Evolutionary conservation across 306 rosid genomes (phyloP).

Genomic region (Mucuna pruriens): DNA sequence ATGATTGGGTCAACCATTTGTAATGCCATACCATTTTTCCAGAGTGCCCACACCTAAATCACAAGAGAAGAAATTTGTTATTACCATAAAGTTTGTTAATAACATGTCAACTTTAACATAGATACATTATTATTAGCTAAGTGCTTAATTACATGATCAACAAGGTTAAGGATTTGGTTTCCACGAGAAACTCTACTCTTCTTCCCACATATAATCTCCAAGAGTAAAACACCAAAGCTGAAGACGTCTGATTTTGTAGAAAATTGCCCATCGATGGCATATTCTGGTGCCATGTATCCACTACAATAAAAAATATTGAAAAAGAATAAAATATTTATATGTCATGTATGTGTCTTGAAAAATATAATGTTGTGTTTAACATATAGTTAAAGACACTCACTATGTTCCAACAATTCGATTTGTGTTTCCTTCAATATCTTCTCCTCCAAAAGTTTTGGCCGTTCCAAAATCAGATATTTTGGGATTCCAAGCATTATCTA

Average conservation of each 20-base stretch:
- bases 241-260: slow-evolving; percentile 36
- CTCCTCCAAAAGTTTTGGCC: slow-evolving; percentile 50
- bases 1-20: slow-evolving; percentile 41
- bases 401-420: slow-evolving; percentile 56
- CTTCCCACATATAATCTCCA: slow-evolving; percentile 51
- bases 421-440: slow-evolving; percentile 56
- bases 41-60: slow-evolving; percentile 51
- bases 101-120: background rate
- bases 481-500: slow-evolving; percentile 48
- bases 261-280: slow-evolving; percentile 40
- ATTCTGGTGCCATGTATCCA: slow-evolving; percentile 58
- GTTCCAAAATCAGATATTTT: slow-evolving; percentile 64
- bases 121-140: background rate
- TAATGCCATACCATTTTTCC: slow-evolving; percentile 38
- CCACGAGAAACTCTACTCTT: slow-evolving; percentile 39
- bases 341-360: background rate
- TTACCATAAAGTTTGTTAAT: background rate
- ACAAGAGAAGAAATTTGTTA: background rate
- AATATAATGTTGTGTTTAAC: background rate
- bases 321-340: background rate
- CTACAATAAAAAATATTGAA: background rate
- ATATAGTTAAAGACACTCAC: slow-evolving; percentile 41
- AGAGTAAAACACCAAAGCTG: slow-evolving; percentile 41
- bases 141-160: slow-evolving; percentile 47
- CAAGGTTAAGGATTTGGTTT: slow-evolving; percentile 39